Base-by-base conservation (phyloP, 2,329 filamentous ascomycete genomes). In the Nemania abortiva region DNA sequence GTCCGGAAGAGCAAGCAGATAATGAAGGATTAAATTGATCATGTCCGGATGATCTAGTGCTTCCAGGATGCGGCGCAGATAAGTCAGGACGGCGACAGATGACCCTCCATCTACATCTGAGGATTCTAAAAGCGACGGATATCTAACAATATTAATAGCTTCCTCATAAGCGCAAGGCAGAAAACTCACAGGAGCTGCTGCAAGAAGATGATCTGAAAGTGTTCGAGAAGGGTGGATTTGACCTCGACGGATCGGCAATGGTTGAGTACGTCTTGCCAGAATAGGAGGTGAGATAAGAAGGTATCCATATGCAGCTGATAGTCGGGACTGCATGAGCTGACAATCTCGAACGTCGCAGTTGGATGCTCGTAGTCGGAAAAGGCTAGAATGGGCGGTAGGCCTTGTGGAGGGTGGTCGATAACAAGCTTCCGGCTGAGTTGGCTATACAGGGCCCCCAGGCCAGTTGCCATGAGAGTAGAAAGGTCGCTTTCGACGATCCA, bases 401-500 rank as follows among this genome's bases (percentile, higher is more conserved):
- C 88, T 65, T 93, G 89, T 10, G 89, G 82, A n/a, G 89, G 86
- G 78, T 95, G 90, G 70, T 94, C 87, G 72, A 97, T 91, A 62
- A 95, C 92, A 69, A 97, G 85, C 82, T 97, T 94, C 70, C 92
- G 89, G 74, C 88, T 90, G 70, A 90, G 82, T 74, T 90, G 88
- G 74, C 86, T 89, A 78, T 90, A 89, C 55, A 91, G 77, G 85
- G 88, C 96, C 18, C 96, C 96, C 0, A 99, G 83, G 0, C 96
- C 96, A 0, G 94, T 98, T 3, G 96, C 96, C 96, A 99, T 98
- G 72, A 98, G 85, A 0, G 96, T 98, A 13, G 96, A 96, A 61
- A 99, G 85, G 79, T 99, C 96, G 79, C 95, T 98, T 78, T 97
- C 95, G 55, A 98, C 94, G 72, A 99, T 93, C 96, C 96, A 99